phyloP scores from a whole-genome alignment of 1,284 basidiomycete species.

The Puccinia novopanici region DNA sequence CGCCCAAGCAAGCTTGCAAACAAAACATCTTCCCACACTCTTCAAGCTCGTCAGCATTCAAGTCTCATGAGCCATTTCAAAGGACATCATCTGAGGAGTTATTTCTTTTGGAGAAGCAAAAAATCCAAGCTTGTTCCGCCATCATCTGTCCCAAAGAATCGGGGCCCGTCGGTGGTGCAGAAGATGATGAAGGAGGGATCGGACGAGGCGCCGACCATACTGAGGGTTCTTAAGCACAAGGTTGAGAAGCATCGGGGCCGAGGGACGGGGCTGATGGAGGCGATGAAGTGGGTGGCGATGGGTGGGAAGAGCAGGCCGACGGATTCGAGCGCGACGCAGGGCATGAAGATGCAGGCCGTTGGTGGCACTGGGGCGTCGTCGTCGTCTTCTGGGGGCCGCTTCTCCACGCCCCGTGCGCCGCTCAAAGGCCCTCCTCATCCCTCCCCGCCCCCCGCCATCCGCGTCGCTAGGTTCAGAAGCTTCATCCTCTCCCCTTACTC shows the following conservation, averaged over 20 bases:
- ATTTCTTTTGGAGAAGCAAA: slow-evolving; percentile 1
- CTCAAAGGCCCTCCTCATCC: too few relatives aligned
- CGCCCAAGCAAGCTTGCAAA: neutral
- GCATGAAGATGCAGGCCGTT: neutral
- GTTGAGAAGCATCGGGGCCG: neutral
- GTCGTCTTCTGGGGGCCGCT: too few relatives aligned
- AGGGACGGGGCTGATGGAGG: neutral
- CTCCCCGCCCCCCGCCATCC: neutral
- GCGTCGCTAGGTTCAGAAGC: slow-evolving; percentile 28
- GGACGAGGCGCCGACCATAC: neutral
- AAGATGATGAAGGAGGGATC: neutral
- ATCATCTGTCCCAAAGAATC: neutral
- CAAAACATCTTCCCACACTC: neutral
- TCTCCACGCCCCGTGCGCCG: too few relatives aligned
- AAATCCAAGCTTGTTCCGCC: neutral
- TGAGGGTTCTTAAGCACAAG: neutral
- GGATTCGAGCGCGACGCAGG: slow-evolving; percentile 4
- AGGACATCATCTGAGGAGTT: neutral
- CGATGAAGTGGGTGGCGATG: neutral
- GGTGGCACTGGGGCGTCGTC: too few relatives aligned
- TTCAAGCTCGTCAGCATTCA: neutral
- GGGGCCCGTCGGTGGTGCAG: too few relatives aligned
- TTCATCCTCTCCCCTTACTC: slow-evolving; percentile 38
- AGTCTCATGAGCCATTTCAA: neutral
- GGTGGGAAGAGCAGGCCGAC: neutral